phyloP scores from a whole-genome alignment of 345 rosid species.

The Noccaea bulbosa region DNA sequence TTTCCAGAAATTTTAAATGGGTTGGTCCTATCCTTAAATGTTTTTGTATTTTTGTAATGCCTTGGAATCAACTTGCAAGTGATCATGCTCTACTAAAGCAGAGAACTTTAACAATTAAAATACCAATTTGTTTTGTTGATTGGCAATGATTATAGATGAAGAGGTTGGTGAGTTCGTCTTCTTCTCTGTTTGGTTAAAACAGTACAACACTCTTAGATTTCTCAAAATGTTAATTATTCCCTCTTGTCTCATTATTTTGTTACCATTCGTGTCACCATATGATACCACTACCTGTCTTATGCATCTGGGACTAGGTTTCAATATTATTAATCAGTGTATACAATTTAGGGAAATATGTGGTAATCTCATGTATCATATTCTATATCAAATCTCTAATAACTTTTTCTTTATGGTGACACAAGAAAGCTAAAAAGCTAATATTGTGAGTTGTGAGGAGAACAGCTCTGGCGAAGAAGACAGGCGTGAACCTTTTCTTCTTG shows the following conservation, averaged over 20 bases:
- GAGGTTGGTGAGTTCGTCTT: constrained; percentile 37
- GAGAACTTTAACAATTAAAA: constrained; percentile 12
- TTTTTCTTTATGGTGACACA: constrained; percentile 28
- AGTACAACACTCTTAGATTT: constrained; percentile 15
- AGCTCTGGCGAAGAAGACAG: constrained; percentile 36
- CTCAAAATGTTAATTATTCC: constrained; percentile 7
- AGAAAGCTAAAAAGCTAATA: constrained; percentile 27
- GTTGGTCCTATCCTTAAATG: constrained; percentile 10
- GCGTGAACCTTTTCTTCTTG: constrained; percentile 23
- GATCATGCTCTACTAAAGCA: constrained; percentile 25
- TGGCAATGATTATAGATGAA: constrained; percentile 40
- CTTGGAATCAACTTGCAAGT: constrained; percentile 14
- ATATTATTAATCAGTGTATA: neutral
- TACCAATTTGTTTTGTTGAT: constrained; percentile 26
- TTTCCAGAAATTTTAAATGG: constrained; percentile 10
- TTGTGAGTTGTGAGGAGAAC: constrained; percentile 25
- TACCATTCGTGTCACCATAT: constrained; percentile 5
- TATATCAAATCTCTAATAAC: constrained; percentile 15
- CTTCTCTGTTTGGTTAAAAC: constrained; percentile 4
- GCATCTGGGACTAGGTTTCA: neutral
- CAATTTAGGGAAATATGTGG: constrained; percentile 7
- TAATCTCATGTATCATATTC: constrained; percentile 12
- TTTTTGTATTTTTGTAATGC: constrained; percentile 13
- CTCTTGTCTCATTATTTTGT: neutral
- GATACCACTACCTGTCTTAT: constrained; percentile 8